Percentiles rank a stretch among this genome's conserved stretches.
phyloP scores from a whole-genome alignment of 768 basidiomycete species.

The Suillus decipiens region DNA sequence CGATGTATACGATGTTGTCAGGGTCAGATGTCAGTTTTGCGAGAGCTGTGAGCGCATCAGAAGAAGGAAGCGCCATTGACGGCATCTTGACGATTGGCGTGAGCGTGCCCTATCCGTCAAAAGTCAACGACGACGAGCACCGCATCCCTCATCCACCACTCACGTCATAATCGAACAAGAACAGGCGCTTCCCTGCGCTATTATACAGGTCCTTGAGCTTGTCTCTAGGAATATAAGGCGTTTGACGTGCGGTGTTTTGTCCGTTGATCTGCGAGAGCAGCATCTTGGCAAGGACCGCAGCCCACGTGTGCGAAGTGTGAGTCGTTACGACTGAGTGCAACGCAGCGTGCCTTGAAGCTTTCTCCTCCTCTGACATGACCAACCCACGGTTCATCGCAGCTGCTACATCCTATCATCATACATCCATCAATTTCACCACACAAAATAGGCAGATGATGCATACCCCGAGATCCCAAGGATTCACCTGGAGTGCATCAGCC shows the following conservation, averaged over 20 bases:
- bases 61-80: slow-evolving; percentile 80
- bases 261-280: slow-evolving; percentile 79
- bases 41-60: slow-evolving; percentile 73
- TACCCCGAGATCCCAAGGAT: slow-evolving; percentile 94
- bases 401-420: neutral
- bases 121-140: neutral
- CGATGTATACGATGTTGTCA: slow-evolving; percentile 92
- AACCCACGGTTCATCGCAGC: slow-evolving; percentile 3
- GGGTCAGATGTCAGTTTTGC: slow-evolving; percentile 74
- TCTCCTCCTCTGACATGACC: neutral
- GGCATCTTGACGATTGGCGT: slow-evolving; percentile 96
- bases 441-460: slow-evolving; percentile 25
- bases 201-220: slow-evolving; percentile 62
- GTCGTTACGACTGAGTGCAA: slow-evolving; percentile 86
- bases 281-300: slow-evolving; percentile 85
- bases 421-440: neutral
- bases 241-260: slow-evolving; percentile 78
- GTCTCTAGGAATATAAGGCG: slow-evolving; percentile 76
- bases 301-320: slow-evolving; percentile 96
- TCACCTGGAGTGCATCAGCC: slow-evolving; percentile 85
- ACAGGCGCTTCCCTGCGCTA: slow-evolving; percentile 76
- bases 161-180: slow-evolving; percentile 96
- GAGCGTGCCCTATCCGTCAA: slow-evolving; percentile 74
- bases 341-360: slow-evolving; percentile 57
- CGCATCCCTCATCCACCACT: slow-evolving; percentile 30